These are phyloP conservation scores for Coniochaeta prunicola DNA, from an alignment of 2,329 filamentous ascomycete species.

Conservation along the genomic window DNA sequence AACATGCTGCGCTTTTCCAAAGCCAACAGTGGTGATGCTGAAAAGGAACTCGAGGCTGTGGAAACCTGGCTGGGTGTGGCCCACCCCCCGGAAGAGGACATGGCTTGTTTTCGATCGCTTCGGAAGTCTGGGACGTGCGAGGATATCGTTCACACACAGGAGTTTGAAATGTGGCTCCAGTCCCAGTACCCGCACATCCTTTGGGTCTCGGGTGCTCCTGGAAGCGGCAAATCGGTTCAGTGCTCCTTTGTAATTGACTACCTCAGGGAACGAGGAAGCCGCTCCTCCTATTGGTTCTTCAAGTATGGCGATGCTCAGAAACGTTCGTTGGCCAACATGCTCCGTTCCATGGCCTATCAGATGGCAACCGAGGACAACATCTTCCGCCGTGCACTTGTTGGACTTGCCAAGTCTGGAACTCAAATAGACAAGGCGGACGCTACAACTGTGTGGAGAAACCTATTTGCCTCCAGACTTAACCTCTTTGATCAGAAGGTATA, in stretches of 20 bases:
- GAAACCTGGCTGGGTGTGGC: neutral
- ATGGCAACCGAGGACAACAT: constrained; percentile 4
- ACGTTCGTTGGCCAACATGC: constrained; percentile 7
- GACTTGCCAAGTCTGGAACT: constrained; percentile 1
- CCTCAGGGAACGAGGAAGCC: neutral
- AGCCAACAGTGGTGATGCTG: neutral
- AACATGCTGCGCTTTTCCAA: constrained; percentile 2
- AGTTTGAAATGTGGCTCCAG: constrained; percentile 5
- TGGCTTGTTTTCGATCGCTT: neutral
- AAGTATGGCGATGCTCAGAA: constrained; percentile 7
- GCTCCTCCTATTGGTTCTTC: constrained; percentile 10
- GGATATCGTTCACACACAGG: constrained; percentile 1
- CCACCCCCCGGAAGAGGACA: neutral
- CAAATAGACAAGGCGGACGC: constrained; percentile 1
- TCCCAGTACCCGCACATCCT: constrained; percentile 2
- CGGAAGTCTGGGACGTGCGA: constrained; percentile 9
- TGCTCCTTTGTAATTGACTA: constrained; percentile 10
- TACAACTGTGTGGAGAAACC: constrained; percentile 1
- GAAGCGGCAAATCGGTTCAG: constrained; percentile 10
- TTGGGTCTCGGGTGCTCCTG: constrained; percentile 7
- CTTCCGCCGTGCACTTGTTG: neutral
- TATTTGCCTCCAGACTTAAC: neutral
- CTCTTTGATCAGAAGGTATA: constrained; percentile 19
- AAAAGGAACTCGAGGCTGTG: neutral
- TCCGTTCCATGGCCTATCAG: constrained; percentile 9